Conservation (phyloP, 2,329 filamentous ascomycete genomes). For the Botrytis porri region DNA sequence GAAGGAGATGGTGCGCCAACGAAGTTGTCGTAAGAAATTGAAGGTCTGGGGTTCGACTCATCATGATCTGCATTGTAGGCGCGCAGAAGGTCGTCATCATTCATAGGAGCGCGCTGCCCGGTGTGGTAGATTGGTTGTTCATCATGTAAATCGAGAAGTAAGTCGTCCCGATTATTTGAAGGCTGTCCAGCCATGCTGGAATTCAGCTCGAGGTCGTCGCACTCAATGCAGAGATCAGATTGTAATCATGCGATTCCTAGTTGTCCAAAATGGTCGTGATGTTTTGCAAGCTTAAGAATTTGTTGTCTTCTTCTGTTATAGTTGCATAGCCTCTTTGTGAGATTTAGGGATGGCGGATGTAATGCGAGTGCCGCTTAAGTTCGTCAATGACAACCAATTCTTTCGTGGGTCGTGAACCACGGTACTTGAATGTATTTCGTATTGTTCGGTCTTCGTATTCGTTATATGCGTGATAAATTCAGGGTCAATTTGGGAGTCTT, state of each 20-base stretch:
- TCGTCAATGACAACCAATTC: slow-evolving; percentile 6
- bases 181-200: slow-evolving; percentile 60
- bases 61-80: slow-evolving; percentile 64
- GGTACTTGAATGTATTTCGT: neutral
- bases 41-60: slow-evolving; percentile 67
- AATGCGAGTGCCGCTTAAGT: slow-evolving; percentile 1
- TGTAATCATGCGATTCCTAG: slow-evolving; percentile 25
- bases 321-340: slow-evolving; percentile 27
- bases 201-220: slow-evolving; percentile 32
- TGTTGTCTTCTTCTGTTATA: neutral
- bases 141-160: slow-evolving; percentile 73
- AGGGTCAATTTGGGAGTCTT: neutral
- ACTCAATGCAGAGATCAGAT: slow-evolving; percentile 29
- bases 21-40: slow-evolving; percentile 92
- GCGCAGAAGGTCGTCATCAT: slow-evolving; percentile 76
- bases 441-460: neutral
- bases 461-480: neutral
- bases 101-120: slow-evolving; percentile 73
- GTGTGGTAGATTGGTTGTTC: slow-evolving; percentile 68
- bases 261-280: neutral
- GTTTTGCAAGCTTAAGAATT: neutral
- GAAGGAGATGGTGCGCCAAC: slow-evolving; percentile 64
- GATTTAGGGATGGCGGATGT: slow-evolving; percentile 7
- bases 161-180: slow-evolving; percentile 49
- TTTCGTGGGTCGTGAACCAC: neutral